These are phyloP conservation scores for Yarrowia divulgata DNA, from an alignment of 805 yeast genomes.

Conservation along the genomic window DNA sequence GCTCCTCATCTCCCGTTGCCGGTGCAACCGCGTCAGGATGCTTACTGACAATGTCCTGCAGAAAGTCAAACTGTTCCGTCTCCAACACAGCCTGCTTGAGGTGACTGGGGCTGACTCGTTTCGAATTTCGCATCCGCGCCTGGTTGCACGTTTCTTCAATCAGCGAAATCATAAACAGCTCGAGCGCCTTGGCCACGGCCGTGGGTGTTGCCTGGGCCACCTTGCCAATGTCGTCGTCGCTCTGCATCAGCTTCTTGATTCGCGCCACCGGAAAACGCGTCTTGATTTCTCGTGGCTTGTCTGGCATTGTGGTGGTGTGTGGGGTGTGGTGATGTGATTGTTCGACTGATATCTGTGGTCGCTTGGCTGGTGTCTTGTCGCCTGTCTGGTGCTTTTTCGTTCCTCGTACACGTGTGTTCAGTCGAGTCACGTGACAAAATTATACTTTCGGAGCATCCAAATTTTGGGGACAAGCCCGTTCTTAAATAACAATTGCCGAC, in stretches of 20 bases:
- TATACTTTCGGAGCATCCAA: neutral
- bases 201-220: conserved; percentile 99
- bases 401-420: no score
- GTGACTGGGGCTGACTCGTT: conserved; percentile 82
- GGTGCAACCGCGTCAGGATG: conserved; percentile 57
- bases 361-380: no score
- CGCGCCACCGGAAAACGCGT: conserved; percentile 69
- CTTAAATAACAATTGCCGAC: conserved; percentile 31
- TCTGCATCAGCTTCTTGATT: conserved; percentile 94
- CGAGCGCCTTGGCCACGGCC: conserved; percentile 95
- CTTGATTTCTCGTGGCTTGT: conserved; percentile 47
- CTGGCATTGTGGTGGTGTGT: conserved; percentile 18
- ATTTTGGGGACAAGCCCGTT: conserved; percentile 17
- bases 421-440: conserved; percentile 10
- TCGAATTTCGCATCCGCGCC: conserved; percentile 75
- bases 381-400: no score
- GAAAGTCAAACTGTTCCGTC: conserved; percentile 92
- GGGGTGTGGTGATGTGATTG: neutral
- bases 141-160: conserved; percentile 83
- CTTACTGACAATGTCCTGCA: conserved; percentile 75
- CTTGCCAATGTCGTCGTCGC: conserved; percentile 97
- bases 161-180: conserved; percentile 85
- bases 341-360: neutral
- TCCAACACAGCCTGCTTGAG: conserved; percentile 81
- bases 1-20: conserved; percentile 42